Conservation (phyloP, 1,284 basidiomycete species). For the Cryptococcus sp. region DNA sequence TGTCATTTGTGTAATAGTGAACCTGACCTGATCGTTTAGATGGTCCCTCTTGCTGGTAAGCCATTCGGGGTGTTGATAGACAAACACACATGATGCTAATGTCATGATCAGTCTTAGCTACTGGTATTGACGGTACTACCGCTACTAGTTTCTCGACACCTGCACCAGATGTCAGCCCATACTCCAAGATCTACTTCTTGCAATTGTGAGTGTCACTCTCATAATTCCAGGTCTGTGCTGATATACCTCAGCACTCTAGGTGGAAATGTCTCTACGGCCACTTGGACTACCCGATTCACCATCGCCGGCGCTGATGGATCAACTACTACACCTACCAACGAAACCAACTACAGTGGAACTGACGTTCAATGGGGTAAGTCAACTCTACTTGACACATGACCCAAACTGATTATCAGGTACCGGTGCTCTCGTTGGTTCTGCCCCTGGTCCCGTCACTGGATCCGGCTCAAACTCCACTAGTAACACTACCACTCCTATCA, state of each 20-base stretch:
- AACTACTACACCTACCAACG: constrained; percentile 35
- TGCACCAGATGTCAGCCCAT: constrained; percentile 44
- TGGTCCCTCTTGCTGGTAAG: constrained; percentile 27
- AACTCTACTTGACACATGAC: too few relatives aligned
- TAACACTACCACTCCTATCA: background rate
- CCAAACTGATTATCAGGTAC: background rate
- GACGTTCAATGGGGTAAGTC: constrained; percentile 38
- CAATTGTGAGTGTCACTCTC: constrained; percentile 34
- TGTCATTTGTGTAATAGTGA: background rate
- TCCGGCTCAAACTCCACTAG: background rate
- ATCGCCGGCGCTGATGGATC: constrained; percentile 41
- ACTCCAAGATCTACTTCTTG: constrained; percentile 48
- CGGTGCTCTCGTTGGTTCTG: background rate
- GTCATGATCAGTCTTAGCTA: constrained; percentile 20
- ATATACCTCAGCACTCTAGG: constrained; percentile 20
- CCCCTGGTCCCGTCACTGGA: background rate
- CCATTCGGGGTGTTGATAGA: background rate
- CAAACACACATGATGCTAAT: background rate
- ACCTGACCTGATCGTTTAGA: constrained; percentile 8
- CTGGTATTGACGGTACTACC: constrained; percentile 40
- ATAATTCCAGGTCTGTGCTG: background rate
- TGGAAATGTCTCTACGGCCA: constrained; percentile 23
- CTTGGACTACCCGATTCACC: constrained; percentile 48
- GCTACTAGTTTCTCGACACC: constrained; percentile 19
- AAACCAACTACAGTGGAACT: constrained; percentile 28